Evolutionary conservation across 225 moss, liverwort and hornwort genomes (phyloP), one percentile per base, ranked within the genome.

Genomic region (Physcomitrium patens): DNA sequence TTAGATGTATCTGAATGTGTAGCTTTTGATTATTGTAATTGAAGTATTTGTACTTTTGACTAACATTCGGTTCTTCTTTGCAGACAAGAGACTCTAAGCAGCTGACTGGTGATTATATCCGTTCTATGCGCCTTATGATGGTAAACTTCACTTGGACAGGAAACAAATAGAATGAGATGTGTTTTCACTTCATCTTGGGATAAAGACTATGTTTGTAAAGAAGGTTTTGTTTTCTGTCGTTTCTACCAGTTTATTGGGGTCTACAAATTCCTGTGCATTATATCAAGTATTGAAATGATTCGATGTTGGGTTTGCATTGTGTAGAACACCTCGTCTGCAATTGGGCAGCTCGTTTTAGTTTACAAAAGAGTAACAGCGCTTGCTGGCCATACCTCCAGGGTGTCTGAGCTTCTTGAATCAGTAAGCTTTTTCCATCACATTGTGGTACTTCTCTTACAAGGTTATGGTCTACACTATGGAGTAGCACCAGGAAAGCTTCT

Each of bases 111-210:
- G 87, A 87, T 76, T 87, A 87, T 65, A 87, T 87, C 55, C 87
- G 87, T 59, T 87, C 87, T 52, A 87, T 87, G 84, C 87, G 87
- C 75, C 82, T 87, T 52, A 84, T 87, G 84, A 84, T 87, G 87
- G 87, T 87, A 79, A 74, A 5, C 17, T 14, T 62, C 56, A 60
- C 58, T 42, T 76, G n/a, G 61, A 60, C 18, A 54, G 55, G 44
- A 63, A 57, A 14, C 10, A 60, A n/a, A 62, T 24, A 31, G 44
- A 31, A n/a, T 71, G 9, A 55, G 67, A 78, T 64, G 54, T 65
- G 31, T 68, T 63, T 57, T 75, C 37, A 53, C 52, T 47, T 57
- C 17, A 70, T 65, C 37, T 31, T 80, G n/a, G 13, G 22, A 28
- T 22, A 68, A 17, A 55, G 43, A 9, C 27, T 7, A 14, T 54